Evolutionary conservation across 768 basidiomycete species (phyloP), one percentile per base, ranked within the genome.

Genomic region (Suillus decipiens): DNA sequence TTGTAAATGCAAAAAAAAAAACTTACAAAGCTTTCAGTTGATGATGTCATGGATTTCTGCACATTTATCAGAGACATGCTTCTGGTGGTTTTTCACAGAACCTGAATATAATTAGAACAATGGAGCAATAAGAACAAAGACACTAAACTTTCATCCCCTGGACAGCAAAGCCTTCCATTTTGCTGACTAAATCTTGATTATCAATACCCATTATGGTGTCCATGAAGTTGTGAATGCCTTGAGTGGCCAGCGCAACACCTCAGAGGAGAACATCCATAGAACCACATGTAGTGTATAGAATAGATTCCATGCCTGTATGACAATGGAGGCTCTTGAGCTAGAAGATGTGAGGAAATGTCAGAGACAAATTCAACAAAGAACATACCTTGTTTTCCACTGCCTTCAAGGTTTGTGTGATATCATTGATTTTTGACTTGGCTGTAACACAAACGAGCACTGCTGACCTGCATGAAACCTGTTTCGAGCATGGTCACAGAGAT

Each of bases 181-280:
- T 64, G 37, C 61, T 61, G 24, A 62, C 45, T 9, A 66, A 57
- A n/a, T 66, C 59, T 15, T 63, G 59, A n/a, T 61, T 54, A 54
- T 63, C 45, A 1, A 66, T 57, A 6, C 43, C 31, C 53, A 66
- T 66, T 0, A 48, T 31, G 1, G 59, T 57, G 7, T 22, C 45
- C 59, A 63, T 66, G 50, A 66, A 63, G 15, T 61, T 48, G 4
- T 56, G 6, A 7, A 66, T 31, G 3, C 62, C 59, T n/a, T 42
- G 14, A 34, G 59, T 66, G 22, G 59, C 34, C 51, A 60, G 61
- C 12, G 9, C 10, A 22, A 63, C 31, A 42, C 62, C 62, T 43
- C n/a, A 12, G 45, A 66, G 31, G 3, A 43, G 54, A 33, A 47
- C 45, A 24, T 47, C n/a, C n/a, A n/a, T n/a, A n/a, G n/a, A n/a